These are phyloP conservation scores for Rhodocollybia butyracea DNA, from an alignment of 768 basidiomycete genomes.

Conservation along the genomic window DNA sequence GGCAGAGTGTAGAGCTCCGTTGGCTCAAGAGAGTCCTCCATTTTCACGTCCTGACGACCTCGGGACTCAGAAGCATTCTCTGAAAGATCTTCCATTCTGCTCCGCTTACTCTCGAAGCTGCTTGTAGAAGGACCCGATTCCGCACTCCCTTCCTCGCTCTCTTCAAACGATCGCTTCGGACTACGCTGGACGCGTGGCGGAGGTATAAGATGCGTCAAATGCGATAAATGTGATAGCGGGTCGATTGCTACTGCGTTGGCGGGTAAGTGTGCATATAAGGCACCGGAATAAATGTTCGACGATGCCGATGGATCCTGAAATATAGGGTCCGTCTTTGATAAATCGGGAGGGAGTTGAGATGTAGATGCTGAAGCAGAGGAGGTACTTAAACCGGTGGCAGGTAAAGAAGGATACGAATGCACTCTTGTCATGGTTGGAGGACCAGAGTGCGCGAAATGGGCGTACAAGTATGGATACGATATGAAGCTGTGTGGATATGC, in stretches of 20 bases:
- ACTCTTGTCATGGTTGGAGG: not conserved
- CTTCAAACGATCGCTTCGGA: slow-evolving; percentile 61
- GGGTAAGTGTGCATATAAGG: not conserved
- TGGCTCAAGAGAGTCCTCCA: not conserved
- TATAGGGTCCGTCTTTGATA: slow-evolving; percentile 7
- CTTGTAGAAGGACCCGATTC: not conserved
- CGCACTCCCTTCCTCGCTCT: slow-evolving; percentile 31
- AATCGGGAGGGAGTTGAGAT: slow-evolving; percentile 6
- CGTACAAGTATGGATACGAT: slow-evolving; percentile 1
- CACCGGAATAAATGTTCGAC: not conserved
- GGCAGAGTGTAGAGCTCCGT: not conserved
- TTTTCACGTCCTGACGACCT: not conserved
- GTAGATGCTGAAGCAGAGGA: not conserved
- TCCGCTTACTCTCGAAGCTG: slow-evolving; percentile 6
- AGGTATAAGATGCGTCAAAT: slow-evolving; percentile 16
- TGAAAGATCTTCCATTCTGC: slow-evolving; percentile 1
- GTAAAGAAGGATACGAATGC: slow-evolving; percentile 4
- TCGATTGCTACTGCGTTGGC: slow-evolving; percentile 6
- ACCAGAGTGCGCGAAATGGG: not conserved
- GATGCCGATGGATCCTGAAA: not conserved
- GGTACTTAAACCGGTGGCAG: not conserved
- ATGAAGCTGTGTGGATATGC: not conserved
- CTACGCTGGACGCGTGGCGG: slow-evolving; percentile 38
- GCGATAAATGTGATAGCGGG: slow-evolving; percentile 12
- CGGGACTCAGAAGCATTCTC: not conserved